Conservation (phyloP, 2,329 filamentous ascomycete species). For the Tolypocladium cylindrosporum region DNA sequence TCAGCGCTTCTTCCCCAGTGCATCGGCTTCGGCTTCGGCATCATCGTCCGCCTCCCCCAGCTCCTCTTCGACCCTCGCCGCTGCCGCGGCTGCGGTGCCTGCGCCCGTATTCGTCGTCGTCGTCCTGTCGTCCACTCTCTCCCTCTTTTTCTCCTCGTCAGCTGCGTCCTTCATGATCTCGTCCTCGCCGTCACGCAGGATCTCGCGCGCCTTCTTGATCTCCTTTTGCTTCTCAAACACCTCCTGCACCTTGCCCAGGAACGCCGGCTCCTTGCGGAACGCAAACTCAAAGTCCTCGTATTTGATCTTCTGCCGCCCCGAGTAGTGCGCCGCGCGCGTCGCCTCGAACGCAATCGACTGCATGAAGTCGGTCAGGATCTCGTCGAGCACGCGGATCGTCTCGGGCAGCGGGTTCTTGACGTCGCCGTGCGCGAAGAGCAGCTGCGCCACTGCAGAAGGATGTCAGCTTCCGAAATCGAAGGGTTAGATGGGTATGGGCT, state of each 20-base stretch:
- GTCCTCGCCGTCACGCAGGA: slow-evolving; percentile 58
- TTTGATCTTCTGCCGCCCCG: slow-evolving; percentile 91
- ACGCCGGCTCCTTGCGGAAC: slow-evolving; percentile 71
- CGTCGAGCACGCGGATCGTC: slow-evolving; percentile 81
- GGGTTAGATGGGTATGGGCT: not conserved
- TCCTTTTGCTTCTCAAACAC: slow-evolving; percentile 80
- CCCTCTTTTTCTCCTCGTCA: slow-evolving; percentile 29
- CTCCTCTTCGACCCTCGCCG: slow-evolving; percentile 34
- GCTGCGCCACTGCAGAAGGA: slow-evolving; percentile 48
- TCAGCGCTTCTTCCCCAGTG: slow-evolving; percentile 27
- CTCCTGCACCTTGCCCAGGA: slow-evolving; percentile 83
- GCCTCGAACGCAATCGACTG: slow-evolving; percentile 89
- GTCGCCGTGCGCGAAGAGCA: slow-evolving; percentile 76
- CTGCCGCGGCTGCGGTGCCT: slow-evolving; percentile 6
- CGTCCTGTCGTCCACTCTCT: slow-evolving; percentile 15
- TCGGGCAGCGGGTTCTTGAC: slow-evolving; percentile 67
- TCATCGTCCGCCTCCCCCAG: slow-evolving; percentile 44
- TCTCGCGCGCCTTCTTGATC: slow-evolving; percentile 73
- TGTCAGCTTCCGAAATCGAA: not conserved
- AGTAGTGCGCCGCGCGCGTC: slow-evolving; percentile 73
- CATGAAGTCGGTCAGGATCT: slow-evolving; percentile 94
- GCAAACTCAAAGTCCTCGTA: slow-evolving; percentile 97
- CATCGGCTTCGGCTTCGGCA: slow-evolving; percentile 29
- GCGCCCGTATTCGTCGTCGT: not conserved
- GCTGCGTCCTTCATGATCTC: slow-evolving; percentile 45